These are phyloP conservation scores for Tritrichomonas musculus DNA, from an alignment of 208 protist species.

Conservation along the genomic window DNA sequence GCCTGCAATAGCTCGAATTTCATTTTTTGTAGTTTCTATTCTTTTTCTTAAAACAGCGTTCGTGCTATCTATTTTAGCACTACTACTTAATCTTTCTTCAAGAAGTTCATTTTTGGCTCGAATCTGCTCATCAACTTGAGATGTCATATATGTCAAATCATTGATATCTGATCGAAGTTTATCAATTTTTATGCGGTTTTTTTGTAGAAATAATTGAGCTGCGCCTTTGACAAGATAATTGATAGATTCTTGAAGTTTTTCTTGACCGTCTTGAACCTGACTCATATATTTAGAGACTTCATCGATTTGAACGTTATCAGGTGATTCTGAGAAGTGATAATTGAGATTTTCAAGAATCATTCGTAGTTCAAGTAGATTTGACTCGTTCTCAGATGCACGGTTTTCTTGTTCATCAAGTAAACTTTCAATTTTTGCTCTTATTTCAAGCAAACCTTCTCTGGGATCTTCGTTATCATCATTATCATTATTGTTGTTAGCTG, in stretches of 20 bases:
- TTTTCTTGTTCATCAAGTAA: not conserved
- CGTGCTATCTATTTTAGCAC: not conserved
- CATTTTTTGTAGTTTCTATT: not conserved
- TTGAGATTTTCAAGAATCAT: not conserved
- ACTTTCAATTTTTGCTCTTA: not conserved
- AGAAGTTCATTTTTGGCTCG: not conserved
- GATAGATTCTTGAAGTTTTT: not conserved
- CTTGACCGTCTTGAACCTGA: not conserved
- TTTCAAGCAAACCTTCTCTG: not conserved
- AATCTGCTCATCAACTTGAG: conserved; percentile 23
- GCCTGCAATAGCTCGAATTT: not conserved
- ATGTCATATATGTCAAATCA: not conserved
- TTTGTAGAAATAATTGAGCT: not conserved
- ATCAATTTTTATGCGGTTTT: not conserved
- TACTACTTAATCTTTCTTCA: not conserved
- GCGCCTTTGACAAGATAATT: not conserved
- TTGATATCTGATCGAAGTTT: not conserved
- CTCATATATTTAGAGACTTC: not conserved
- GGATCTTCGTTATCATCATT: not conserved
- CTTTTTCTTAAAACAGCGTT: not conserved
- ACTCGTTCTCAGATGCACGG: not conserved
- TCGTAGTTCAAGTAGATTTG: not conserved
- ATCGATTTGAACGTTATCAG: conserved; percentile 1
- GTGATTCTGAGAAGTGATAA: not conserved
- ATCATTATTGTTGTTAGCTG: no score